Conservation (phyloP, 306 rosid genomes). For the Cicer arietinum region DNA sequence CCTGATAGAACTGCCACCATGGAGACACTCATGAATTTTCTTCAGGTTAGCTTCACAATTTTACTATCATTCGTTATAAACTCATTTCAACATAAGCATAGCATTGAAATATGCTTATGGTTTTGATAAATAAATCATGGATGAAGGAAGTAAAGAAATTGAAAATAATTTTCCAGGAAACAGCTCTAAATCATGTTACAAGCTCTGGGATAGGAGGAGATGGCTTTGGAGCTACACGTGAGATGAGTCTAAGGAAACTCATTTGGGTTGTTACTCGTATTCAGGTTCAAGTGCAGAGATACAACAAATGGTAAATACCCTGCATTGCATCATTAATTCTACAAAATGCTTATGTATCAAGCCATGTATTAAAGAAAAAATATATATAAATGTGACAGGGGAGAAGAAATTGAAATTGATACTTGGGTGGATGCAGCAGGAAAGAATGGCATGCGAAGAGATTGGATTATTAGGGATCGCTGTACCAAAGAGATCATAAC, state of each 20-base stretch:
- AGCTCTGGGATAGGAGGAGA: constrained; percentile 83
- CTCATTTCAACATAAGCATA: too few relatives aligned
- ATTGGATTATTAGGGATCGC: constrained; percentile 87
- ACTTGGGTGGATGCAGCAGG: constrained; percentile 97
- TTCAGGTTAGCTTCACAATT: constrained; percentile 59
- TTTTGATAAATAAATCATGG: neutral
- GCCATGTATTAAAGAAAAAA: neutral
- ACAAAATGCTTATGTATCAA: neutral
- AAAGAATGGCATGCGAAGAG: constrained; percentile 95
- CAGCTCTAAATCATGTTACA: constrained; percentile 86
- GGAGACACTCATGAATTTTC: constrained; percentile 84
- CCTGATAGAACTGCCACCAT: constrained; percentile 81
- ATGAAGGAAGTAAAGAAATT: neutral
- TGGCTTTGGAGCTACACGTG: constrained; percentile 85
- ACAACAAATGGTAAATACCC: constrained; percentile 67
- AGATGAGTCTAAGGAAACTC: constrained; percentile 86
- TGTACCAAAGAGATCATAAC: constrained; percentile 72
- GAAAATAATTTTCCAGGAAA: constrained; percentile 58
- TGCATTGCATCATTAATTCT: neutral
- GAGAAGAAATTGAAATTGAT: constrained; percentile 87
- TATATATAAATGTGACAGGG: constrained; percentile 61
- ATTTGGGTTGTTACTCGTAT: constrained; percentile 93
- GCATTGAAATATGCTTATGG: too few relatives aligned
- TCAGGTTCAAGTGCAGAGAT: constrained; percentile 89
- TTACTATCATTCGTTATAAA: neutral